Evolutionary conservation across 2,329 filamentous ascomycete genomes (phyloP).

Genomic region (Pseudogymnoascus sp.): DNA sequence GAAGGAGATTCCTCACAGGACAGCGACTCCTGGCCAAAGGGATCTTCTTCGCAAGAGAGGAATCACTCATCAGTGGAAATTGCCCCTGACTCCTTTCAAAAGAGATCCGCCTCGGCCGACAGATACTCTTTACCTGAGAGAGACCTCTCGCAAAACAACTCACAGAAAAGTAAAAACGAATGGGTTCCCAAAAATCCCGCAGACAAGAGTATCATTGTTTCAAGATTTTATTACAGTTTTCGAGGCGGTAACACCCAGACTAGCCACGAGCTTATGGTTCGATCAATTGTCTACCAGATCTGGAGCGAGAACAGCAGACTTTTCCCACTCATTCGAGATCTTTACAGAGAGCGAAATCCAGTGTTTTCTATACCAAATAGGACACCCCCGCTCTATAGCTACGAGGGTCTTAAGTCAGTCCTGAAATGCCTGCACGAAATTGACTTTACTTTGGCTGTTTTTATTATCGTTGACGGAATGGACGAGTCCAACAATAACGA

Average conservation of each 20-base stretch:
- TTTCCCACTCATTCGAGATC: conserved; percentile 10
- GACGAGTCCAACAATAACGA: conserved; percentile 15
- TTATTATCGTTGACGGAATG: conserved; percentile 15
- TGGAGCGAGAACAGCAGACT: conserved; percentile 5
- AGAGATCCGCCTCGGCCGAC: too few species aligned
- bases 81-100: too few species aligned
- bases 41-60: too few species aligned
- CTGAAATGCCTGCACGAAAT: not conserved
- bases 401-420: conserved; percentile 1
- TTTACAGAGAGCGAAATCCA: not conserved
- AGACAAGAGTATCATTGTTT: conserved; percentile 2
- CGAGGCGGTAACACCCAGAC: conserved; percentile 13
- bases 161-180: not conserved
- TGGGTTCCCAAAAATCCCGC: not conserved
- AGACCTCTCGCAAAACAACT: not conserved
- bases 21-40: too few species aligned
- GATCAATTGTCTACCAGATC: conserved; percentile 15
- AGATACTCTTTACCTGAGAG: not conserved
- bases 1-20: too few species aligned
- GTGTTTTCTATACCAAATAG: not conserved
- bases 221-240: conserved; percentile 16
- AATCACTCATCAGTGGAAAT: too few species aligned
- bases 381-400: not conserved
- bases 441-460: not conserved
- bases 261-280: conserved; percentile 15